These are phyloP conservation scores for Suhomyces emberorum DNA, from an alignment of 805 yeast species.

Conservation along the genomic window DNA sequence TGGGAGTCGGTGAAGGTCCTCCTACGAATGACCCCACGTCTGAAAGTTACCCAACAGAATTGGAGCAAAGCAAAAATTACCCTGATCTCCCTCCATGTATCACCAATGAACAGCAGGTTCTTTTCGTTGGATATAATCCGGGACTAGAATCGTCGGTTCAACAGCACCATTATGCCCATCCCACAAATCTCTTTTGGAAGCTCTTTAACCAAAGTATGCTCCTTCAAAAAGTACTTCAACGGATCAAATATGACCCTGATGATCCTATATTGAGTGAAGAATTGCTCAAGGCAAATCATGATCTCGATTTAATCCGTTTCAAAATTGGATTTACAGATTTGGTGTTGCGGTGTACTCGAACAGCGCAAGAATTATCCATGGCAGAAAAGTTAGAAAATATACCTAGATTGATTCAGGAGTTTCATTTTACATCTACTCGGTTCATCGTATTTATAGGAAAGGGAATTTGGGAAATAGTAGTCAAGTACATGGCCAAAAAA, in stretches of 20 bases:
- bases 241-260: neutral
- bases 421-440: slow-evolving; percentile 36
- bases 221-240: slow-evolving; percentile 20
- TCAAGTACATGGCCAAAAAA: slow-evolving; percentile 28
- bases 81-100: slow-evolving; percentile 34
- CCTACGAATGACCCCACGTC: too few relatives aligned
- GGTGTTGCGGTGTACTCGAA: slow-evolving; percentile 59
- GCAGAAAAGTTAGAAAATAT: slow-evolving; percentile 56
- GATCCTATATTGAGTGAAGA: slow-evolving; percentile 14
- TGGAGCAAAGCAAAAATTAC: too few relatives aligned
- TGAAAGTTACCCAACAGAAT: too few relatives aligned
- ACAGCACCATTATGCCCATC: slow-evolving; percentile 75
- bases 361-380: slow-evolving; percentile 50
- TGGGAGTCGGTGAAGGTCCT: too few relatives aligned
- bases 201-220: slow-evolving; percentile 52
- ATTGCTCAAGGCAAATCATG: slow-evolving; percentile 31
- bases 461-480: slow-evolving; percentile 67
- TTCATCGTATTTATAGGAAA: slow-evolving; percentile 64
- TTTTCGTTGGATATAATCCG: slow-evolving; percentile 74
- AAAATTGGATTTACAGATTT: slow-evolving; percentile 70
- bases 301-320: slow-evolving; percentile 40
- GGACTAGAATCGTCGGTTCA: slow-evolving; percentile 56
- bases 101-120: slow-evolving; percentile 25
- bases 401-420: slow-evolving; percentile 46
- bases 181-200: slow-evolving; percentile 66